A percentile compares a stretch with the other conserved stretches of the same genome.
Conservation (phyloP, 352 stramenopile species). For the Thalassiosira mediterranea region DNA sequence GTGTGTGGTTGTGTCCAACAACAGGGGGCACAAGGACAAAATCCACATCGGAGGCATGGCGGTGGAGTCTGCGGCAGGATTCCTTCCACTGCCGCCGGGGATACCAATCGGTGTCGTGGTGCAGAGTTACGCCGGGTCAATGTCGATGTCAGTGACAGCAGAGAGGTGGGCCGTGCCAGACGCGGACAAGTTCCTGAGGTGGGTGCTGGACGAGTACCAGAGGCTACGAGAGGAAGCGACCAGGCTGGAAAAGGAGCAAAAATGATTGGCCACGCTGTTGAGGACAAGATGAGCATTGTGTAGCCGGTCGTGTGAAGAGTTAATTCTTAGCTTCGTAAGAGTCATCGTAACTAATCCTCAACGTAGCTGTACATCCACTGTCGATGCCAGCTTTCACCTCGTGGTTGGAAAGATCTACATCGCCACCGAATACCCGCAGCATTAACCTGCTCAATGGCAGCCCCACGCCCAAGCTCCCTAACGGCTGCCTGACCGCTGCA, state of each 20-base stretch:
- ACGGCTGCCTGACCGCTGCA: conserved; percentile 56
- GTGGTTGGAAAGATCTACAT: conserved; percentile 38
- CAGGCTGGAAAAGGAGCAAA: conserved; percentile 23
- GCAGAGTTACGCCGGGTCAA: conserved; percentile 62
- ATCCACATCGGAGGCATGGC: conserved; percentile 68
- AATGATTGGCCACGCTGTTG: too few relatives aligned
- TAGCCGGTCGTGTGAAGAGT: background rate
- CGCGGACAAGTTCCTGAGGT: conserved; percentile 74
- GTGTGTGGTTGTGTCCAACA: conserved; percentile 73
- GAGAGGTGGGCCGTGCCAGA: conserved; percentile 78
- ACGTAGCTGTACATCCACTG: conserved; percentile 46
- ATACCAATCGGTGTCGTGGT: conserved; percentile 78
- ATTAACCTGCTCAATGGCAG: conserved; percentile 61
- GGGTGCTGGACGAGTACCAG: conserved; percentile 77
- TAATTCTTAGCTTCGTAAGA: conserved; percentile 31
- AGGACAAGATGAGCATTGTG: conserved; percentile 1
- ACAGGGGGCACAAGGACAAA: conserved; percentile 53
- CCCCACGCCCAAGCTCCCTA: conserved; percentile 69
- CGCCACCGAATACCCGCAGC: conserved; percentile 49
- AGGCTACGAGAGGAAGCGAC: conserved; percentile 36
- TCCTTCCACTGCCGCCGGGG: conserved; percentile 75
- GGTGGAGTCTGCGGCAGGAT: conserved; percentile 70
- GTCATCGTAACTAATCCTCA: conserved; percentile 41
- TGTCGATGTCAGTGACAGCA: conserved; percentile 69
- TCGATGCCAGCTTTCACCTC: too few relatives aligned